Percentiles rank a stretch among this genome's conserved stretches.
These are phyloP conservation scores for Liquidambar formosana DNA, from an alignment of 164 flowering plant genomes.

Conservation along the genomic window DNA sequence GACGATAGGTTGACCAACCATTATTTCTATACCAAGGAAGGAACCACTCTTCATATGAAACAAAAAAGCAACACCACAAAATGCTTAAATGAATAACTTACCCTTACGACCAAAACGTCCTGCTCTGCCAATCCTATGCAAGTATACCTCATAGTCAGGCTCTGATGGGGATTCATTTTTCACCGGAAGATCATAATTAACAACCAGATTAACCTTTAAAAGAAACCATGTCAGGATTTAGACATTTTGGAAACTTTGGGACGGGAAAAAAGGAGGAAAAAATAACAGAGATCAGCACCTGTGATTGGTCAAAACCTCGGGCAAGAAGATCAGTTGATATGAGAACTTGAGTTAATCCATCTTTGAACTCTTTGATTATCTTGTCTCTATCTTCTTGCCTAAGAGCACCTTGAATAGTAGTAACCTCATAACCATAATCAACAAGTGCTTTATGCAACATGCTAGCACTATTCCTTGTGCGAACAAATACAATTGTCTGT, in stretches of 20 bases:
- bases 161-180: conserved; percentile 39
- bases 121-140: conserved; percentile 93
- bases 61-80: too few relatives aligned
- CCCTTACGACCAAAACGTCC: conserved; percentile 99
- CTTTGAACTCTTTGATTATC: conserved; percentile 85
- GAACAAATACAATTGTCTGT: conserved; percentile 88
- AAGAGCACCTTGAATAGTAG: conserved; percentile 79
- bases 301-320: conserved; percentile 93
- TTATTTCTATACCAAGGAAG: too few relatives aligned
- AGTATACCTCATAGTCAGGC: conserved; percentile 87
- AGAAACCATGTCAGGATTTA: conserved; percentile 4
- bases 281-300: conserved; percentile 41
- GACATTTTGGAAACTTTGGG: background rate
- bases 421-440: conserved; percentile 68
- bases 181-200: conserved; percentile 71
- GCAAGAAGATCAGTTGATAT: conserved; percentile 94
- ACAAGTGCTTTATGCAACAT: conserved; percentile 56
- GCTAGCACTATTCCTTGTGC: conserved; percentile 56
- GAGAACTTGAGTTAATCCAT: conserved; percentile 85
- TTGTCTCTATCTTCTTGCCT: conserved; percentile 71
- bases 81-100: conserved; percentile 21
- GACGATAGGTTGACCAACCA: too few relatives aligned
- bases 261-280: background rate
- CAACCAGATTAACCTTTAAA: conserved; percentile 78
- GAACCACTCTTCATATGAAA: too few relatives aligned